Evolutionary conservation across 2,329 filamentous ascomycete species (phyloP), one percentile per base, ranked within the genome.

Genomic region (Podosphaera aphanis): DNA sequence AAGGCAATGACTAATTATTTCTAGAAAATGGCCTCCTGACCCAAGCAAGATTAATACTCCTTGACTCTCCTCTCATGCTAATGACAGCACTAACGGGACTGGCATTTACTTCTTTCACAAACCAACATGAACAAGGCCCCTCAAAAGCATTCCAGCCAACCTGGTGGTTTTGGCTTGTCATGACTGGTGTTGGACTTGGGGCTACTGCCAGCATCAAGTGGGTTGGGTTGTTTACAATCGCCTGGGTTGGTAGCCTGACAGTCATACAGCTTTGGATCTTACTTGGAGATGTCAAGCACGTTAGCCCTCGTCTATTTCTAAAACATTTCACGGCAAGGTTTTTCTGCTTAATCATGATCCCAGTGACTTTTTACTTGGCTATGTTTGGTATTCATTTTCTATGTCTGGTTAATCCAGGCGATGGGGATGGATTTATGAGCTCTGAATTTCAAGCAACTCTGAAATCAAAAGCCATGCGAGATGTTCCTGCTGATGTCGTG

Each of bases 371-470:
- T 65, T 98, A 98, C 67, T 79, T 94, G 69, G 79, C 74, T 57
- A 93, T 95, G 83, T 98, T 98, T 58, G 86, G 75, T 45, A 92
- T 98, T 56, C 90, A 98, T 68, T 98, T 98, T 64, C 55, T 86
- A 54, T 92, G 83, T 67, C 72, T 98, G 37, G 74, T 79, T 49
- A 98, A 98, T 64, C 90, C 90, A 23, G 90, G 90, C 49, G 90
- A 98, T 45, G 90, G 90, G 46, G 90, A 98, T 62, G 90, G 90
- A 46, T 98, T 98, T 69, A 98, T 98, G 90, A 94, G 86, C 59
- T 93, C 88, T 46, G 90, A 98, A 60, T 98, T 98, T 68, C 90
- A 98, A 66, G 82, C 90, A 27, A 95, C 90, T 2, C 69, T 98
- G 53, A 98, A 95, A 66, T 86, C 77, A 57, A 98, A 95, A 69